A percentile compares a stretch with the other conserved stretches of the same genome.
phyloP scores from a whole-genome alignment of 371 early-diverging fungal genomes.

The Capillidium heterosporum region DNA sequence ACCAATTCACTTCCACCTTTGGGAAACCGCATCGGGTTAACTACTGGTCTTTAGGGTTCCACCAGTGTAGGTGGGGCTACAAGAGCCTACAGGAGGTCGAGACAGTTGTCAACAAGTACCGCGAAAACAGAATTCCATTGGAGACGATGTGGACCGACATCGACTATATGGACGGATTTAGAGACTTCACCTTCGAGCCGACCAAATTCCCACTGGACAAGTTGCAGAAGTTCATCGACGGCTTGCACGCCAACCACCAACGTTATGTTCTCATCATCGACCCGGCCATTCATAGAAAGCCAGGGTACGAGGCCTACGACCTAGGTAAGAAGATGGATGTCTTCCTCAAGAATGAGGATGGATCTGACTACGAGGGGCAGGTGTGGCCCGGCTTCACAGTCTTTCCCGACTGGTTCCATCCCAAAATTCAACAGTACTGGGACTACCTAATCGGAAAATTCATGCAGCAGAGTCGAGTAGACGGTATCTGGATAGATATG shows the following conservation, averaged over 20 bases:
- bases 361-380: constrained; percentile 22
- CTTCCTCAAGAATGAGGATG: constrained; percentile 27
- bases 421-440: constrained; percentile 26
- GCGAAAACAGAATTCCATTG: constrained; percentile 35
- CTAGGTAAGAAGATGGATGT: constrained; percentile 21
- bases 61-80: constrained; percentile 37
- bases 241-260: constrained; percentile 19
- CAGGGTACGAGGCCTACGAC: constrained; percentile 21
- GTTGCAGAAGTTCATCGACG: constrained; percentile 11
- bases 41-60: constrained; percentile 9
- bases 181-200: constrained; percentile 28
- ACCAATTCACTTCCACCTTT: constrained; percentile 45
- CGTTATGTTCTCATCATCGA: constrained; percentile 29
- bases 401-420: constrained; percentile 43
- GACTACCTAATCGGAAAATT: constrained; percentile 21
- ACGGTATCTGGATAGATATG: constrained; percentile 56
- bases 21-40: constrained; percentile 40
- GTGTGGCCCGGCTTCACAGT: constrained; percentile 52
- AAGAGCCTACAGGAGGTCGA: constrained; percentile 28
- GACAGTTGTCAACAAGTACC: constrained; percentile 24
- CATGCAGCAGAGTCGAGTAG: constrained; percentile 18
- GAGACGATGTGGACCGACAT: constrained; percentile 59
- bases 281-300: constrained; percentile 23
- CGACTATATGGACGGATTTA: constrained; percentile 35
- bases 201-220: constrained; percentile 20